Percentiles rank a stretch among this genome's conserved stretches.
These are phyloP conservation scores for Backusella morwellensis DNA, from an alignment of 192 early-diverging fungal species.

Conservation along the genomic window DNA sequence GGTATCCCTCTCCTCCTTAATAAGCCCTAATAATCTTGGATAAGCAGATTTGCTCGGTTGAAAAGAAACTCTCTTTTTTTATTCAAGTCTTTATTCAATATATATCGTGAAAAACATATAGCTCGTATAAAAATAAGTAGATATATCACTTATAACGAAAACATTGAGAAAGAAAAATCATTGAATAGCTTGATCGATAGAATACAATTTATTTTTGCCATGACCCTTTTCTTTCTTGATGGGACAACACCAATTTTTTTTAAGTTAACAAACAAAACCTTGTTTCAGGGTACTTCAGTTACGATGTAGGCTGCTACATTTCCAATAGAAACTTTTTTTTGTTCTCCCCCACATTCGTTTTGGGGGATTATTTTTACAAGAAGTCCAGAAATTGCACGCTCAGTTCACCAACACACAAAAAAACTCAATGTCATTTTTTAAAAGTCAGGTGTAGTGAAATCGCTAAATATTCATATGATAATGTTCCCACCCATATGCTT, in stretches of 20 bases:
- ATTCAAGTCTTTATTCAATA: background rate
- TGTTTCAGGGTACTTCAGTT: background rate
- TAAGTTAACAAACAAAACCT: background rate
- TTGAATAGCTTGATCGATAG: background rate
- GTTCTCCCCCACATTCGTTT: background rate
- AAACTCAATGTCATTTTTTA: background rate
- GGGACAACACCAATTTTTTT: background rate
- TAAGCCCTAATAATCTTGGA: background rate
- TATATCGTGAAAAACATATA: background rate
- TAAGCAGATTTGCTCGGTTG: background rate
- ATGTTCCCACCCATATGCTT: background rate
- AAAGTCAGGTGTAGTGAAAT: background rate
- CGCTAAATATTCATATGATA: slow-evolving; percentile 3
- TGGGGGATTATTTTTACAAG: background rate
- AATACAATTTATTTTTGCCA: no score
- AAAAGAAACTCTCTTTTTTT: background rate
- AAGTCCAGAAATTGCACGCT: background rate
- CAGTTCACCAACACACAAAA: background rate
- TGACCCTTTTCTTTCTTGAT: background rate
- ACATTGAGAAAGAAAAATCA: background rate
- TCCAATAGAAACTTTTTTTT: background rate
- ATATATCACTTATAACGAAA: background rate
- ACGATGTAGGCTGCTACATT: background rate
- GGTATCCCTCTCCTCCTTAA: background rate
- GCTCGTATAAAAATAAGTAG: background rate